Percentiles rank a stretch among this genome's conserved stretches.
Evolutionary conservation across 163 green algal species (phyloP).

Genomic region (Scenedesmus sp.): DNA sequence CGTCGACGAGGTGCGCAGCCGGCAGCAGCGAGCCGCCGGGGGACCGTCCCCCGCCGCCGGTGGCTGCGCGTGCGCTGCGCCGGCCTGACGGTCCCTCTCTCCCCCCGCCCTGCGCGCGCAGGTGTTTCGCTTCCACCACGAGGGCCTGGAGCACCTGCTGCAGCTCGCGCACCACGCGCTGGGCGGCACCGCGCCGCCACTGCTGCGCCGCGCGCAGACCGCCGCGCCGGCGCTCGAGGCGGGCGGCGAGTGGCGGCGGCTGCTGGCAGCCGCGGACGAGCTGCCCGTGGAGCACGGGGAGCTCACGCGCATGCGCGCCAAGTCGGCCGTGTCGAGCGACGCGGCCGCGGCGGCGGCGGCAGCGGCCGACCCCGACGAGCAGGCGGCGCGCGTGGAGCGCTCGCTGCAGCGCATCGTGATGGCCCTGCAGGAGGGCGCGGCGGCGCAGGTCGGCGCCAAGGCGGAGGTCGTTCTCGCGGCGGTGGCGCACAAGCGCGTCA

Average conservation of each 20-base stretch:
- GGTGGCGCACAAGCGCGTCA: conserved; percentile 5
- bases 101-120: neutral
- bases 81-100: too few species aligned
- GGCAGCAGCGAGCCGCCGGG: too few species aligned
- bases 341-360: too few species aligned
- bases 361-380: too few species aligned
- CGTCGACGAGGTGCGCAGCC: conserved; percentile 22
- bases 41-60: too few species aligned
- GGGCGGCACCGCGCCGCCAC: neutral
- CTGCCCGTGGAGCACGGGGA: neutral
- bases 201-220: neutral
- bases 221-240: neutral
- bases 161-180: conserved; percentile 14
- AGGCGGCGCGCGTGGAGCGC: conserved; percentile 4
- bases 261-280: conserved; percentile 4
- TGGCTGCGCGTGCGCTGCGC: too few species aligned
- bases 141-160: conserved; percentile 27
- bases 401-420: neutral
- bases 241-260: conserved; percentile 5
- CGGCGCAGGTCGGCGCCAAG: conserved; percentile 10
- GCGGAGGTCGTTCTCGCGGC: conserved; percentile 23
- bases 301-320: too few species aligned
- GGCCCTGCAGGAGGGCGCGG: neutral
- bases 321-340: too few species aligned
- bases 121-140: conserved; percentile 17